Base-by-base conservation (phyloP, 2,329 filamentous ascomycete species). In the Drechslerella coelobrocha region DNA sequence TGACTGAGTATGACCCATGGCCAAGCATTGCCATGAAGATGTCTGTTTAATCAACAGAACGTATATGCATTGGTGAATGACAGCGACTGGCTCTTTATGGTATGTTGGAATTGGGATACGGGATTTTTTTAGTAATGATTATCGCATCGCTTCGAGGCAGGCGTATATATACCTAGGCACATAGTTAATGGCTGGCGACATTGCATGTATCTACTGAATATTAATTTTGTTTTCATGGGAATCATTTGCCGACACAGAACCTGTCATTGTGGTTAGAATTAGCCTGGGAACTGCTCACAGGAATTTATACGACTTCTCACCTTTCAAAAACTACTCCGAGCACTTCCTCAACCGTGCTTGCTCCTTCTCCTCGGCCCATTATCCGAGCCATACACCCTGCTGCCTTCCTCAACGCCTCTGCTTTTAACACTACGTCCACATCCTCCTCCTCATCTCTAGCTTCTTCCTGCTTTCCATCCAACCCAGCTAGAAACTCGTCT, bases 11-110 rank as follows among this genome's bases (percentile, higher is more conserved):
- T 79, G 86, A 92, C 53, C 93, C 94, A 62, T 91, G 97, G 79
- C 93, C 92, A 81, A 85, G 85, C 3, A 96, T 99, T 81, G 85
- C 90, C 47, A 99, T 99, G 94, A 97, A 97, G 82, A 99, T 99
- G 94, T 95, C 91, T 77, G 93, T 97, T 66, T 92, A 75, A 72
- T 37, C 17, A 24, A 26, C 19, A 26, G 9, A 17, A 48, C 7
- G 23, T 14, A 14, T 10, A 21, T 4, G 34, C 37, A 23, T n/a
- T 45, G 14, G 21, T 10, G 2, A 5, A 9, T 45, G 41, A 23
- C 14, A 10, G 14, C 41, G 41, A 45, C 41, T 23, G 19, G 17
- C 21, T 45, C 41, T 14, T 41, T 17, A 14, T 17, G 21, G 34
- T 48, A 34, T 52, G 37, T 5, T 1, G 57, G 41, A 24, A 47